Evolutionary conservation across 2,329 filamentous ascomycete genomes (phyloP), one percentile per base, ranked within the genome.

Genomic region (Didymella pomorum): DNA sequence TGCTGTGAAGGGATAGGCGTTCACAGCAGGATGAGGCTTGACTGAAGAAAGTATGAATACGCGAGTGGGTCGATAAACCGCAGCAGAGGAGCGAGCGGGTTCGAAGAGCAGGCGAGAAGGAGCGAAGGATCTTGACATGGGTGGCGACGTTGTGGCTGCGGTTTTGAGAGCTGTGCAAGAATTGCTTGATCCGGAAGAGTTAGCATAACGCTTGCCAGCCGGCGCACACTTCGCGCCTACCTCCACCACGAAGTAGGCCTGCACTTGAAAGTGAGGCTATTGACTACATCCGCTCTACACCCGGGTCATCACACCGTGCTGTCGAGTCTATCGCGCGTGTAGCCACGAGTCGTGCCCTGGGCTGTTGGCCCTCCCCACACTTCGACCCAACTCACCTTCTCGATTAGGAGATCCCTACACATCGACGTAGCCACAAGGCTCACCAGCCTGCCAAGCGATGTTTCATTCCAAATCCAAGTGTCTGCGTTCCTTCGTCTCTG

Each of bases 351-450:
- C 11, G 52, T 47, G 20, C 48, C 33, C 35, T 52, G 28, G n/a
- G 18, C 37, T 53, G 21, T 45, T 33, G 29, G 18, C 37, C 41
- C 9, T 58, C 45, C 44, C 44, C 55, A 58, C 49, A 48, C 31
- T 33, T 53, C 39, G 14, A 52, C 55, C 39, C 49, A 58, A 44
- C 49, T 53, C 44, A 53, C 44, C 49, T 53, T 58, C 55, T 52
- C 10, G 29, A 45, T 37, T 3, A 18, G 47, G 49, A 6, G 8
- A 52, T 43, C 49, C 55, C 43, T 57, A 43, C 20, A 6, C 35
- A 11, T 23, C 31, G 11, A 29, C 44, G 39, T 28, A 18, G 11
- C 43, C 29, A 39, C 16, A 49, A 46, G 43, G 23, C 42, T 26
- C 20, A 23, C 43, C 50, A 47, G 21, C 35, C 21, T 58, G 29